A percentile compares a stretch with the other conserved stretches of the same genome.
phyloP scores from a whole-genome alignment of 495 filamentous ascomycete genomes.

The Lepraria neglecta region DNA sequence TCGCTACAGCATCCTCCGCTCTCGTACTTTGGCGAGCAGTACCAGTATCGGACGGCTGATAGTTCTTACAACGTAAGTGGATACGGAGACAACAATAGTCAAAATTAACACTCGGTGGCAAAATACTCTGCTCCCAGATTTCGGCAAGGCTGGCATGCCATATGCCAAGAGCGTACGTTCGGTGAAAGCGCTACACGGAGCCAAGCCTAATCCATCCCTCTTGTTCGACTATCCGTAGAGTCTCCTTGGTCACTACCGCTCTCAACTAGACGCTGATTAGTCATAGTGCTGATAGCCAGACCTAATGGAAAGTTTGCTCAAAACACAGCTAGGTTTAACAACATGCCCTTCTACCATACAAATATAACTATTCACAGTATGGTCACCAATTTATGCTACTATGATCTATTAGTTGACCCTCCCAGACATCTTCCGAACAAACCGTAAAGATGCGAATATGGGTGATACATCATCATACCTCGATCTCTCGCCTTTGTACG shows the following conservation, averaged over 20 bases:
- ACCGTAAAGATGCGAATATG: slow-evolving; percentile 45
- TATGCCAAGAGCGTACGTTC: slow-evolving; percentile 61
- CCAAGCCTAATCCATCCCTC: slow-evolving; percentile 58
- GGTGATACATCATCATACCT: slow-evolving; percentile 70
- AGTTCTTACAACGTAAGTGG: slow-evolving; percentile 37
- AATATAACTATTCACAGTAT: slow-evolving; percentile 72
- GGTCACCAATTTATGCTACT: background rate
- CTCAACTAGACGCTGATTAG: background rate
- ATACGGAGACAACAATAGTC: background rate
- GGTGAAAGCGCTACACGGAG: slow-evolving; percentile 45
- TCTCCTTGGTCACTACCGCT: background rate
- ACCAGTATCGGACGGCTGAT: slow-evolving; percentile 36
- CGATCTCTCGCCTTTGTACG: slow-evolving; percentile 71
- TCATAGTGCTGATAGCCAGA: slow-evolving; percentile 9
- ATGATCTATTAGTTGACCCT: background rate
- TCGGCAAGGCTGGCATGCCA: slow-evolving; percentile 43
- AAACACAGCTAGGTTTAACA: slow-evolving; percentile 58
- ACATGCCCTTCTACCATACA: slow-evolving; percentile 70
- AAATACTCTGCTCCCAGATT: slow-evolving; percentile 48
- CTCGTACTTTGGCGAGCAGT: slow-evolving; percentile 33
- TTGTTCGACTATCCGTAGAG: slow-evolving; percentile 50
- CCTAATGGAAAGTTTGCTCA: slow-evolving; percentile 21
- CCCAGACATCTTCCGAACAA: slow-evolving; percentile 49
- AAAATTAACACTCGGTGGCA: slow-evolving; percentile 12
- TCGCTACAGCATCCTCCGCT: slow-evolving; percentile 56